Percentiles rank a stretch among this genome's conserved stretches.
Evolutionary conservation across 352 stramenopile genomes (phyloP).

Genomic region (Phytophthora foliorum): DNA sequence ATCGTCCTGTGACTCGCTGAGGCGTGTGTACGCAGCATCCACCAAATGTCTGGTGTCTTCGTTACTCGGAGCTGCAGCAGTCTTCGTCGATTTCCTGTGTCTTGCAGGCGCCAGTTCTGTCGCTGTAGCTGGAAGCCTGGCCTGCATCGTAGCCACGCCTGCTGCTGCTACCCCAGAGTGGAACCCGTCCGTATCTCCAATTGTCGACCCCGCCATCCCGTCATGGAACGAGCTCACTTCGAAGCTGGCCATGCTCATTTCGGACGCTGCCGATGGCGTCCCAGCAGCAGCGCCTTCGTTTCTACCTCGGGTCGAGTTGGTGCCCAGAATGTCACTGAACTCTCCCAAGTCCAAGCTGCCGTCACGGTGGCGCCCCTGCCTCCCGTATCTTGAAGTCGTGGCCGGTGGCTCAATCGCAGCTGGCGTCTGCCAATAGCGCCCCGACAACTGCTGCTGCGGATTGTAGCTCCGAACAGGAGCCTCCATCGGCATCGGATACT

Average conservation of each 20-base stretch:
- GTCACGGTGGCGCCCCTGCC: constrained; percentile 26
- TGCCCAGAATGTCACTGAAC: constrained; percentile 51
- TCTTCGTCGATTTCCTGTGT: neutral
- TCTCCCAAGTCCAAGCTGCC: constrained; percentile 47
- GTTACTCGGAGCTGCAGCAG: constrained; percentile 6
- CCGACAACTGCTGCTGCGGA: constrained; percentile 33
- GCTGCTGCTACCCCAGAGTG: neutral
- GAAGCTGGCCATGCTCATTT: constrained; percentile 47
- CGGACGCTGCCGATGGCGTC: constrained; percentile 26
- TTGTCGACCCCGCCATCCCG: constrained; percentile 15
- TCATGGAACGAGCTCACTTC: constrained; percentile 50
- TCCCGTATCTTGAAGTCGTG: constrained; percentile 20
- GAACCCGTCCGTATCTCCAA: neutral
- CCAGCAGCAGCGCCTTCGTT: constrained; percentile 10
- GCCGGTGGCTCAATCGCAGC: constrained; percentile 5
- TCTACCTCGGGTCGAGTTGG: constrained; percentile 4
- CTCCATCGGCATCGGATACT: constrained; percentile 43
- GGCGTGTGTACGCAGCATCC: constrained; percentile 52
- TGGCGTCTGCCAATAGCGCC: constrained; percentile 40
- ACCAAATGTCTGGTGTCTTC: constrained; percentile 17
- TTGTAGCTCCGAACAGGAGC: constrained; percentile 37
- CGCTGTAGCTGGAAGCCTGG: neutral
- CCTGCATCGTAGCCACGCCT: neutral
- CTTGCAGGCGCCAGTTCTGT: neutral
- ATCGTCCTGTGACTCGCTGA: constrained; percentile 52